Evolutionary conservation across 1,139 yeast genomes (phyloP), one percentile per base, ranked within the genome.

Genomic region (Debaryomyces nepalensis): DNA sequence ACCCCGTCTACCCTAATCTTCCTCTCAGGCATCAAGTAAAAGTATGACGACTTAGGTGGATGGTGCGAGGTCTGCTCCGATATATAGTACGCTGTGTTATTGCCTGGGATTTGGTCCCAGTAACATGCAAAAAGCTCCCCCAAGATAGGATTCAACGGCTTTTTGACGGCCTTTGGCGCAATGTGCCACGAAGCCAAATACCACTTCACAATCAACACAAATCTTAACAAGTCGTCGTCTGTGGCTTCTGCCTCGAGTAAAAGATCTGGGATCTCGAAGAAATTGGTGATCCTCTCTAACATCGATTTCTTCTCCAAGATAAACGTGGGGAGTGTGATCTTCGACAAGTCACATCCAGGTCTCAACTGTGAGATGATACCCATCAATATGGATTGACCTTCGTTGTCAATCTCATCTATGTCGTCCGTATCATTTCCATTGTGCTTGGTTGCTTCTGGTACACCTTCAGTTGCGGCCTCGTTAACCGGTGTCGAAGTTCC

Each of bases 21-120:
- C 49, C 77, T 79, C 45, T 84, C 87, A 0, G 99, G 99, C 34
- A 88, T 77, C 63, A 85, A 70, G 63, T 88, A 93, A 57, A 91
- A 93, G 64, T 93, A 93, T 0, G 97, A 86, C 0, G 97, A 88
- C 59, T 93, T 87, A 6, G 99, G 99, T n/a, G 99, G 99, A 61
- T 93, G 99, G 58, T 93, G 99, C 16, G 96, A 87, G 0, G 97
- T 89, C 63, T 93, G 99, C 63, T 93, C 99, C 1, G 98, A 77
- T 10, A 93, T 66, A 60, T 91, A 95, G 58, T 77, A 91, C 0
- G 97, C 96, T 37, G 78, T 75, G 4, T 76, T 64, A 18, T 73
- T 79, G 18, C 73, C 77, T 43, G 87, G 82, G 9, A 93, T 81
- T 40, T 88, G 68, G 53, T 89, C 95, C 99, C 99, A 93, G 60